Evolutionary conservation across 306 rosid genomes (phyloP), one percentile per base, ranked within the genome.

Genomic region (Glycine tomentella): DNA sequence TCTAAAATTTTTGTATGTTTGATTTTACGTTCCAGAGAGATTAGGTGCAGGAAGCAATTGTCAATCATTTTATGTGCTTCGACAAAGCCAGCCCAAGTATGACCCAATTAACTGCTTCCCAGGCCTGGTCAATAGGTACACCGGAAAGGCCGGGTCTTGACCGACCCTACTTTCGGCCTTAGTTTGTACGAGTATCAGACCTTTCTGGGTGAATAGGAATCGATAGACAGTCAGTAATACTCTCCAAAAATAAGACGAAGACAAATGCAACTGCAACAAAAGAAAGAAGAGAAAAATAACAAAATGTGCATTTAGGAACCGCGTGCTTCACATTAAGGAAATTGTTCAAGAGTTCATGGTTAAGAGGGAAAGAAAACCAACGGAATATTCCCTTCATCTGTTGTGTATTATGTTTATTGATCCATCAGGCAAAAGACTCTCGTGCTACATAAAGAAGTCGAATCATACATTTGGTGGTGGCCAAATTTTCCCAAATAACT

Each of bases 401-500:
- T 0, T 40, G 64, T 42, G 17, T 53, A 64, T 40, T 80, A 72
- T 8, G 53, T 80, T 86, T 88, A 42, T 46, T 46, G 82, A 84
- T 91, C 78, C 72, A 16, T 15, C 52, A 70, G 66, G 72, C 16
- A 34, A 15, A 62, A 77, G 61, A 86, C 80, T 25, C 11, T 55
- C 10, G 14, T 57, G 80, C 42, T 20, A 74, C 79, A 49, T 3
- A 82, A 38, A 45, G 62, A 67, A 13, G 63, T 45, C 42, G 56
- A 75, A 69, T 94, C 87, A 95, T 69, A 95, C 98, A 85, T 93
- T 95, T 73, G 99, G 99, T 15, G 99, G 99, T 13, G 98, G 99
- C 99, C 99, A 95, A 34, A 95, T 88, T 89, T 93, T 93, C 67
- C 86, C 90, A 59, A 95, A 90, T 2, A 91, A 82, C 65, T 95